Evolutionary conservation across 345 rosid species (phyloP), one percentile per base, ranked within the genome.

Genomic region (Passiflora organensis): DNA sequence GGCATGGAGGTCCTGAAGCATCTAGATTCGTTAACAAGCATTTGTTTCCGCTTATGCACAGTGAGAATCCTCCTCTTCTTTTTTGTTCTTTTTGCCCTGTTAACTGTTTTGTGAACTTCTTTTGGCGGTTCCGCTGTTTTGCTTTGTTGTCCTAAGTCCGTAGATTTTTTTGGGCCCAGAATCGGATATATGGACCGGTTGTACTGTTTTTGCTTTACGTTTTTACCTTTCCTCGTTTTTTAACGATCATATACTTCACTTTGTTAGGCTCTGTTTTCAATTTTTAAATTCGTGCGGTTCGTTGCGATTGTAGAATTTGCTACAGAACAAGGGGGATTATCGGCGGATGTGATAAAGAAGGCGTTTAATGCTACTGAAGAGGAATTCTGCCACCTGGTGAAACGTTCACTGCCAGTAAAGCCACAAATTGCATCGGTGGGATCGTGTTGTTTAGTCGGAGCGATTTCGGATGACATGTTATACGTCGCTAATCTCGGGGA

Each of bases 1-100:
- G 97, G 1, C 99, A 93, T 48, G 99, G 99, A 2, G 99, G 99
- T 0, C 97, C 99, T 10, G 99, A 93, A 65, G 97, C 99, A 64
- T 81, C 97, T 17, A 59, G 97, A 68, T 93, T 93, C 66, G 91
- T 93, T 60, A 89, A 86, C 55, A 76, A 77, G 56, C 88, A 86
- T 59, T 79, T 93, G 53, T 84, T 93, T 59, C 87, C 95, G 59
- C 77, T 63, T 67, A 69, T 93, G 42, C 86, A 89, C 46, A 81
- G 97, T 93, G 79, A 72, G 62, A 19, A 18, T 41, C 19, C 39
- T n/a, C 10, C 60, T 6, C 23, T 19, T 28, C 19, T 13, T 55
- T 32, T 43, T 51, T 59, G 60, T 60, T 18, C 51, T 17, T 15
- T 17, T 25, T 46, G 17, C 10, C n/a, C 13, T 10, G 15, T 46